Evolutionary conservation across 1,284 basidiomycete species (phyloP).

Genomic region (Trichosporon sp.): DNA sequence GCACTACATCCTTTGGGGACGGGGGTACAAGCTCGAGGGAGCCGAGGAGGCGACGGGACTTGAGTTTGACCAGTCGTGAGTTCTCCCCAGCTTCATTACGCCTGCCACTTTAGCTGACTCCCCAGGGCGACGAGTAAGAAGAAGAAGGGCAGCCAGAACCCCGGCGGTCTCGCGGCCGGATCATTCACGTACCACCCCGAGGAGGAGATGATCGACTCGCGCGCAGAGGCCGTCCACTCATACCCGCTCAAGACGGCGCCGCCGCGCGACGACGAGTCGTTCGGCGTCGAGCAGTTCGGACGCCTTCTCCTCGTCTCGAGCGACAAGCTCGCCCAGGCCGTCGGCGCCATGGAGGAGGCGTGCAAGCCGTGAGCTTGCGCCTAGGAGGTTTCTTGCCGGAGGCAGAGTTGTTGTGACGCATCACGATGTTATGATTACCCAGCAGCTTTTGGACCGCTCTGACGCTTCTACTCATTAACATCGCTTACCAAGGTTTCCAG

Average conservation of each 20-base stretch:
- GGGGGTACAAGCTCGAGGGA: conserved; percentile 55
- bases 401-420: conserved; percentile 2
- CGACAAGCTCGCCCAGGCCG: conserved; percentile 48
- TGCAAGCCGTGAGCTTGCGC: conserved; percentile 19
- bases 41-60: conserved; percentile 49
- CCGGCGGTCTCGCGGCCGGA: conserved; percentile 43
- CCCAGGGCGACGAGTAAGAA: conserved; percentile 33
- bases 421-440: conserved; percentile 3
- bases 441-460: not conserved
- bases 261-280: conserved; percentile 69
- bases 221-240: conserved; percentile 65
- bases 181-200: conserved; percentile 79
- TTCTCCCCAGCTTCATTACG: not conserved
- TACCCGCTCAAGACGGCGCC: conserved; percentile 68
- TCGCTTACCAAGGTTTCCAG: not conserved
- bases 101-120: too few relatives aligned
- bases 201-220: conserved; percentile 73
- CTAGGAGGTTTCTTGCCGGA: not conserved
- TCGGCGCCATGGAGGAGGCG: conserved; percentile 56
- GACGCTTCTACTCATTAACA: not conserved
- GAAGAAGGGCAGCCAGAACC: conserved; percentile 48
- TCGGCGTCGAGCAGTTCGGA: conserved; percentile 77
- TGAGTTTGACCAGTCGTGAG: conserved; percentile 46
- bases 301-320: conserved; percentile 69
- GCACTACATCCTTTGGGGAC: conserved; percentile 54